Percentiles rank a stretch among this genome's conserved stretches.
Conservation (phyloP, 2,329 filamentous ascomycete species). For the Colletotrichum liriopes region DNA sequence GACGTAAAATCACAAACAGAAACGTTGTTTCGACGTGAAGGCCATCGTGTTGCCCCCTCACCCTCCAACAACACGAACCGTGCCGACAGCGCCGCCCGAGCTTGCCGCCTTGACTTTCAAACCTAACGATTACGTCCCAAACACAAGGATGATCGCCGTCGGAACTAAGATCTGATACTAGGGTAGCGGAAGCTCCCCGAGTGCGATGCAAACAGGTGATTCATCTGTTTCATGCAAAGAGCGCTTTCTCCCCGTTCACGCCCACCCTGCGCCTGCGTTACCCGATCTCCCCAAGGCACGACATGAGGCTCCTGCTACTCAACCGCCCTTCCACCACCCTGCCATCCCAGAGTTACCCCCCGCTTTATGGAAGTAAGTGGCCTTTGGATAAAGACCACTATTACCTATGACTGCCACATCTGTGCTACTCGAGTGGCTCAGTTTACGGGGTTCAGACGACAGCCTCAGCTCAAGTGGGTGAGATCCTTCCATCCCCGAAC, state of each 20-base stretch:
- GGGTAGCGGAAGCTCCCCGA: slow-evolving; percentile 14
- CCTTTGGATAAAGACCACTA: background rate
- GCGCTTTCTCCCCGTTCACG: background rate
- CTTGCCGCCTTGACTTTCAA: slow-evolving; percentile 5
- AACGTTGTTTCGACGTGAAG: slow-evolving; percentile 1
- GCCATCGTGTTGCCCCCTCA: slow-evolving; percentile 2
- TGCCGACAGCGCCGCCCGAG: slow-evolving; percentile 9
- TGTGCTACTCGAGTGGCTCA: background rate
- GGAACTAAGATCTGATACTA: background rate
- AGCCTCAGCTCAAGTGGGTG: background rate
- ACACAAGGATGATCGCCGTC: slow-evolving; percentile 25
- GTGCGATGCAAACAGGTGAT: slow-evolving; percentile 11
- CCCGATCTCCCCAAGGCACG: background rate
- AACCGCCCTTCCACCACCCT: slow-evolving; percentile 5
- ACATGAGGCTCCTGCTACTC: background rate
- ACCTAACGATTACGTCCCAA: background rate
- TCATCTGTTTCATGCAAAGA: slow-evolving; percentile 30
- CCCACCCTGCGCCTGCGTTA: background rate
- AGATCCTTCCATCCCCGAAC: no score
- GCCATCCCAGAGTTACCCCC: background rate
- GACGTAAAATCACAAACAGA: background rate
- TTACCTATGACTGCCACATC: background rate
- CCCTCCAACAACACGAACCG: background rate
- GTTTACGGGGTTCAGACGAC: background rate
- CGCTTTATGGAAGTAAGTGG: background rate